Evolutionary conservation across 2,329 filamentous ascomycete genomes (phyloP).

Genomic region (Fusarium graminum): DNA sequence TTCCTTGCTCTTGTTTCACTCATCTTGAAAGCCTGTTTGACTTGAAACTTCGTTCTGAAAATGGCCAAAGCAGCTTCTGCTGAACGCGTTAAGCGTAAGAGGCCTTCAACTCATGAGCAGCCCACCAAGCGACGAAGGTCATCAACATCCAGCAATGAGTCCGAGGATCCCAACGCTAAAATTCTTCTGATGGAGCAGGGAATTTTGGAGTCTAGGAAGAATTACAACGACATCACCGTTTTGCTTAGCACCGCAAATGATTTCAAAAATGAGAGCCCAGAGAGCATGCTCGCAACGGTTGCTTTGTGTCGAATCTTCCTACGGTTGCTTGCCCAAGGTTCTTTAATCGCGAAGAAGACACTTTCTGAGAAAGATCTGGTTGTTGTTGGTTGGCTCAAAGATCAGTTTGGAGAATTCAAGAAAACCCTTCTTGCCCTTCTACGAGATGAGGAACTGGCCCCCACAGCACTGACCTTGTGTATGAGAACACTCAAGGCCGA

Average conservation of each 20-base stretch:
- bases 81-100: slow-evolving; percentile 66
- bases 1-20: background rate
- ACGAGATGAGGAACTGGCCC: slow-evolving; percentile 71
- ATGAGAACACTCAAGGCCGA: slow-evolving; percentile 91
- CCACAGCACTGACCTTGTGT: slow-evolving; percentile 79
- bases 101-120: slow-evolving; percentile 57
- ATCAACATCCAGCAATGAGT: slow-evolving; percentile 62
- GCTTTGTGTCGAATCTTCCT: slow-evolving; percentile 90
- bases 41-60: slow-evolving; percentile 8
- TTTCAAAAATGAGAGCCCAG: slow-evolving; percentile 61
- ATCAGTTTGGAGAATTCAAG: slow-evolving; percentile 79
- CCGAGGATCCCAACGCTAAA: slow-evolving; percentile 69
- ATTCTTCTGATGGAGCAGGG: slow-evolving; percentile 83
- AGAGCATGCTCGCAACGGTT: slow-evolving; percentile 77
- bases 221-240: slow-evolving; percentile 90
- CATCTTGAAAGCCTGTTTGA: background rate
- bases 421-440: slow-evolving; percentile 72
- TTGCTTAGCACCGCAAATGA: slow-evolving; percentile 71
- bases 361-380: slow-evolving; percentile 79
- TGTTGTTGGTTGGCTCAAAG: slow-evolving; percentile 83
- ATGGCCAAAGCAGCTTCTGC: slow-evolving; percentile 48
- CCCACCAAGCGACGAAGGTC: slow-evolving; percentile 66
- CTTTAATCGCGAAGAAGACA: slow-evolving; percentile 73
- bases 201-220: slow-evolving; percentile 85
- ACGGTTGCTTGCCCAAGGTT: slow-evolving; percentile 80